Conservation (phyloP, 345 rosid species). For the Melastoma malabathricum region DNA sequence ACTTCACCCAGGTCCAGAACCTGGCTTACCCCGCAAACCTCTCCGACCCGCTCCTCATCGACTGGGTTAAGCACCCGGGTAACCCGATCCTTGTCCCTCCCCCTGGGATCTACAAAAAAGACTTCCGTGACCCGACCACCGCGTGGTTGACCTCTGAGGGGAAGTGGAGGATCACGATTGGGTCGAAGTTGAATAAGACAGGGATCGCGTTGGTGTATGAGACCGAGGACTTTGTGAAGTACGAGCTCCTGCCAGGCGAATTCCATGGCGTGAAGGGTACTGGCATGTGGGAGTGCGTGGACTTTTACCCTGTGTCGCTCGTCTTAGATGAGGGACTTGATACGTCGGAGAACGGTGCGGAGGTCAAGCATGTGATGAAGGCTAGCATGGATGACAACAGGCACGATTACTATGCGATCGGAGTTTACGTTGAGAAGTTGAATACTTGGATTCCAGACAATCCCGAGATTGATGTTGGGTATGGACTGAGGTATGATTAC, state of each 20-base stretch:
- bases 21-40: conserved; percentile 74
- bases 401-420: conserved; percentile 52
- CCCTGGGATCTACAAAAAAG: conserved; percentile 38
- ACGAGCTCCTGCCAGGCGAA: conserved; percentile 12
- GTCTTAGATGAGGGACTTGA: conserved; percentile 27
- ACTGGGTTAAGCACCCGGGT: conserved; percentile 54
- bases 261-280: conserved; percentile 62
- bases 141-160: conserved; percentile 78
- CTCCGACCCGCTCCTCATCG: conserved; percentile 56
- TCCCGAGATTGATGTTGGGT: conserved; percentile 42
- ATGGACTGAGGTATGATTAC: conserved; percentile 56
- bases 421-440: conserved; percentile 35
- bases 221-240: conserved; percentile 55
- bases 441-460: conserved; percentile 42
- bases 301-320: conserved; percentile 44
- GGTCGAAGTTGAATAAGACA: conserved; percentile 54
- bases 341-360: conserved; percentile 33
- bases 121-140: conserved; percentile 92
- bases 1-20: conserved; percentile 71
- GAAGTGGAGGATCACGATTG: conserved; percentile 69
- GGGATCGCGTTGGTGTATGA: conserved; percentile 68
- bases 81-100: conserved; percentile 80
- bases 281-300: conserved; percentile 96
- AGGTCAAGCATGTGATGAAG: conserved; percentile 50
- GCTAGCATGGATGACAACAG: conserved; percentile 47